phyloP scores from a whole-genome alignment of 2,329 filamentous ascomycete species.

The Fusarium siculi region DNA sequence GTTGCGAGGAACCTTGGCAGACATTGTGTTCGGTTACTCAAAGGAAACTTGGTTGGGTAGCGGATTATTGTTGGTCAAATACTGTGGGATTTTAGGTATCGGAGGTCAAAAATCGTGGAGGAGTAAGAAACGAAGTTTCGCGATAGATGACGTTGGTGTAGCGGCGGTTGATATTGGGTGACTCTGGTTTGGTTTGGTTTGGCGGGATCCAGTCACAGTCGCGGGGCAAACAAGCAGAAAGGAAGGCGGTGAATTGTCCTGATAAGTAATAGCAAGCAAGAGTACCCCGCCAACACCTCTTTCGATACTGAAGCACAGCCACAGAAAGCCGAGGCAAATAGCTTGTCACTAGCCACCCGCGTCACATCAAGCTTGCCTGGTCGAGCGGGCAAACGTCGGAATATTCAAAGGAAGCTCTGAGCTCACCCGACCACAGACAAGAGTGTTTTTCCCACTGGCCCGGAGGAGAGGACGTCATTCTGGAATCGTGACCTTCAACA shows the following conservation, averaged over 20 bases:
- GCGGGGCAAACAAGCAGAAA: constrained; percentile 33
- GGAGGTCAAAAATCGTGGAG: neutral
- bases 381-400: constrained; percentile 31
- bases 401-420: constrained; percentile 18
- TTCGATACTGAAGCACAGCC: neutral
- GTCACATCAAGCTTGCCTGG: constrained; percentile 17
- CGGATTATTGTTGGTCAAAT: neutral
- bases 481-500: constrained; percentile 29
- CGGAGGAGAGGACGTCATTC: constrained; percentile 39
- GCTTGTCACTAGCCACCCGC: constrained; percentile 17
- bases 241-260: constrained; percentile 29
- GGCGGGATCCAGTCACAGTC: constrained; percentile 20
- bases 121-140: constrained; percentile 12
- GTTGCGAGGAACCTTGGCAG: constrained; percentile 84
- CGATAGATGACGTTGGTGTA: constrained; percentile 33
- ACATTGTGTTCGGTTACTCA: constrained; percentile 42
- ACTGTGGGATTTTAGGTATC: neutral
- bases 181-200: constrained; percentile 22
- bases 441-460: constrained; percentile 37
- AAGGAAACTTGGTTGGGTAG: neutral
- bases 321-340: neutral
- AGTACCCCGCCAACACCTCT: constrained; percentile 28
- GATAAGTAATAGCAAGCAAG: neutral
- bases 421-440: constrained; percentile 16
- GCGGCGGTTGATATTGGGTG: constrained; percentile 30